Conservation (phyloP, 2,329 filamentous ascomycete genomes). For the Metarhizium guizhouense region DNA sequence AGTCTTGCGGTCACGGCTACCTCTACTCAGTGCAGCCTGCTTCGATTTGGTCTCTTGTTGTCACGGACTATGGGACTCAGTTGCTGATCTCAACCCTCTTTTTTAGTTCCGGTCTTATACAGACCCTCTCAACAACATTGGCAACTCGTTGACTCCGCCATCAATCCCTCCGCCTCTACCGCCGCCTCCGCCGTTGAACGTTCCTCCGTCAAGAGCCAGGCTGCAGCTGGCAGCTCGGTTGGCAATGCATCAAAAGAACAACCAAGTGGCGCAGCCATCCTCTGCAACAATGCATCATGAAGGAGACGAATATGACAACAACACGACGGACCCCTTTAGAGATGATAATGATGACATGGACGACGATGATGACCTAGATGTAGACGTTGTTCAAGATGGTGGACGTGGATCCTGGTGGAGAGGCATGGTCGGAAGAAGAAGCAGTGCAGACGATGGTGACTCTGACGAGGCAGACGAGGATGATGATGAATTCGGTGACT, state of each 20-base stretch:
- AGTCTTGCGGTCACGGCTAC: slow-evolving; percentile 1
- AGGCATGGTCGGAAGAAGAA: slow-evolving; percentile 26
- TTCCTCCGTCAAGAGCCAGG: slow-evolving; percentile 77
- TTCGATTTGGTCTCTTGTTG: slow-evolving; percentile 3
- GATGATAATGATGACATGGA: slow-evolving; percentile 42
- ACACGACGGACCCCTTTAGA: slow-evolving; percentile 36
- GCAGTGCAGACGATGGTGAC: slow-evolving; percentile 34
- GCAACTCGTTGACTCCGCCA: slow-evolving; percentile 42
- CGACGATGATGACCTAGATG: slow-evolving; percentile 42
- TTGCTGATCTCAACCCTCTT: slow-evolving; percentile 2
- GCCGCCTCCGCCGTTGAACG: slow-evolving; percentile 73
- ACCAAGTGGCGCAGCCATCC: slow-evolving; percentile 36
- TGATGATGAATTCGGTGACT: slow-evolving; percentile 60
- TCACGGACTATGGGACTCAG: slow-evolving; percentile 13
- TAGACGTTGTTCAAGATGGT: slow-evolving; percentile 27
- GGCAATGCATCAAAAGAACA: slow-evolving; percentile 62
- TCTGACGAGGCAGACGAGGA: slow-evolving; percentile 41
- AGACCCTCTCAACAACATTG: slow-evolving; percentile 40
- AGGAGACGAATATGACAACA: slow-evolving; percentile 31
- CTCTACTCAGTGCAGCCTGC: slow-evolving; percentile 8
- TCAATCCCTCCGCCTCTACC: slow-evolving; percentile 51
- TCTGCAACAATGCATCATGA: slow-evolving; percentile 30
- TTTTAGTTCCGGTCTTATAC: slow-evolving; percentile 51
- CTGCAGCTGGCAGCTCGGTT: slow-evolving; percentile 85
- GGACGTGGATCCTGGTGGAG: slow-evolving; percentile 41